Base-by-base conservation (phyloP, 1,284 basidiomycete genomes). In the Austroboletus novae-zelandiae region DNA sequence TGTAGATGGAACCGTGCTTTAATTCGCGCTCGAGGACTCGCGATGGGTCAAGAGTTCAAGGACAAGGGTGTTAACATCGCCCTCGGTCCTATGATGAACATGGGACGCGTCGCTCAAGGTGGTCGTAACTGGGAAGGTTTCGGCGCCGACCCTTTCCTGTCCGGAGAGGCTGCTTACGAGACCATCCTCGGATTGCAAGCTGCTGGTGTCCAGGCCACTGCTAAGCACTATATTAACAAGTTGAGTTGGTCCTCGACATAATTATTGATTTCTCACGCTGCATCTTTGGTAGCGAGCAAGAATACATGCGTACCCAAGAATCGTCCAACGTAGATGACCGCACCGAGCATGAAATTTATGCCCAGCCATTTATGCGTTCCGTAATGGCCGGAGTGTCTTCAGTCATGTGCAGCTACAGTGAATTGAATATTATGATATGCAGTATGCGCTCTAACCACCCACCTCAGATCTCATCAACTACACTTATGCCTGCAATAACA, bases 61-160 rank as follows among this genome's bases (percentile, higher is more conserved):
- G 80, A 76, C 25, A 91, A 92, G 68, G 91, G 91, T 25, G 78
- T 83, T 40, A 78, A 93, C 60, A 73, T 81, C 20, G 72, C 70
- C 36, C 69, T 83, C 3, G 84, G 87, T 9, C 83, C 86, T 3
- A 74, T 78, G 46, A 68, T 81, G 71, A 81, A 83, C 60, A 74
- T 83, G 51, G 81, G 79, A 53, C 52, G 55, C 31, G 48, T 61
- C 27, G 55, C 59, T 7, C 57, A 77, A 56, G 77, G 71, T 10
- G 89, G 90, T 2, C 77, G 89, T 30, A 86, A 79, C 62, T 92
- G 85, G 84, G 89, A 85, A 65, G 79, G 82, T 27, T 85, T 84
- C 55, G 79, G 84, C 47, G 77, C 75, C 11, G 82, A 85, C 60
- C 83, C 85, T 0, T 89, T 82, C 63, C 76, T 90, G 20, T 73